These are phyloP conservation scores for Acanthamoeba lenticulata DNA, from an alignment of 208 protist genomes.

Conservation along the genomic window DNA sequence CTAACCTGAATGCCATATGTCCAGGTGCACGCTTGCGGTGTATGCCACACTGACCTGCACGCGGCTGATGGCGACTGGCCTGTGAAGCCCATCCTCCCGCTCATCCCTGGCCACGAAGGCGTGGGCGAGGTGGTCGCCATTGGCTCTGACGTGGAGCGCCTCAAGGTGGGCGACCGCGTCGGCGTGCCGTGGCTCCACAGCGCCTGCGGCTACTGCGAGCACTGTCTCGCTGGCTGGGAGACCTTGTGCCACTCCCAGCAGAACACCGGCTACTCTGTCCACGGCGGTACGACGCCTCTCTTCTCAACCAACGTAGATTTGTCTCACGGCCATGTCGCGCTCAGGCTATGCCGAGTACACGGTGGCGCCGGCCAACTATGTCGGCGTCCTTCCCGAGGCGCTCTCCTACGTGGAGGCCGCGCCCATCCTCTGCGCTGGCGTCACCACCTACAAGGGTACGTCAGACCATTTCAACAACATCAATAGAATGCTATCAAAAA, in stretches of 20 bases:
- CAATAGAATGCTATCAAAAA: not conserved
- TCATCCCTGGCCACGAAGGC: constrained; percentile 23
- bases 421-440: not conserved
- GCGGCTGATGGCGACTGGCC: constrained; percentile 13
- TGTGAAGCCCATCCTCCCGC: constrained; percentile 7
- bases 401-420: constrained; percentile 1
- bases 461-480: too few species aligned
- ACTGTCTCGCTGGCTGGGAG: constrained; percentile 22
- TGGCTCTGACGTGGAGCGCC: not conserved
- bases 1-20: not conserved
- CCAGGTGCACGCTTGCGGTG: constrained; percentile 9
- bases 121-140: not conserved
- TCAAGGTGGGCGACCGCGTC: constrained; percentile 3
- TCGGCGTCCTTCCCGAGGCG: not conserved
- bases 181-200: constrained; percentile 25
- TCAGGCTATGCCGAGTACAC: constrained; percentile 29
- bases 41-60: constrained; percentile 9
- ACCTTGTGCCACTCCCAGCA: constrained; percentile 22
- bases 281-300: too few species aligned
- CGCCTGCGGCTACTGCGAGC: constrained; percentile 37
- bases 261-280: constrained; percentile 15
- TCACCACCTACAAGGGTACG: constrained; percentile 36
- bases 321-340: too few species aligned
- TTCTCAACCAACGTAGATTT: too few species aligned
- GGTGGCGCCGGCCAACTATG: not conserved